Percentiles rank a stretch among this genome's conserved stretches.
These are phyloP conservation scores for Tolypocladium album DNA, from an alignment of 2,329 filamentous ascomycete species.

Conservation along the genomic window DNA sequence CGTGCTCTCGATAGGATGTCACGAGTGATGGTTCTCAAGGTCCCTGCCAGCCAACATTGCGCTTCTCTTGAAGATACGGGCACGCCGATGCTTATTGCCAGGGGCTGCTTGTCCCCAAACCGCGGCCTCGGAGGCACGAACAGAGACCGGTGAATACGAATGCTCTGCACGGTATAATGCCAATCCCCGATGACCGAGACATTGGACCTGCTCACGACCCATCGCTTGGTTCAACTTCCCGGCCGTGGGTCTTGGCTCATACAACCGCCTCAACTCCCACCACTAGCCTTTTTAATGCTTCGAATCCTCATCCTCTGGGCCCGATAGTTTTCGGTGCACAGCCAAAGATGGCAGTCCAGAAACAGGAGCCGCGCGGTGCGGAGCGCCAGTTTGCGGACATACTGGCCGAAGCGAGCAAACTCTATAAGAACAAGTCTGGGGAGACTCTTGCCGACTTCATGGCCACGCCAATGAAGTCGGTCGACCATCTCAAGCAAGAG, in stretches of 20 bases:
- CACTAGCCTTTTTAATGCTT: background rate
- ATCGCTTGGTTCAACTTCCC: background rate
- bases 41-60: background rate
- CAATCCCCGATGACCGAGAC: background rate
- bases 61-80: background rate
- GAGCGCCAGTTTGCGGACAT: conserved; percentile 16
- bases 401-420: conserved; percentile 21
- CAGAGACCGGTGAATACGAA: background rate
- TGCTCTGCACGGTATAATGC: background rate
- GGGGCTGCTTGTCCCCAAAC: background rate
- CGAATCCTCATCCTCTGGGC: background rate
- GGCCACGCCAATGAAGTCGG: conserved; percentile 18
- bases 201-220: background rate
- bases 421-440: conserved; percentile 18
- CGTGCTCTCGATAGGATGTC: background rate
- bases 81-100: background rate
- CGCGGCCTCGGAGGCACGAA: background rate
- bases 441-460: conserved; percentile 19
- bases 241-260: background rate
- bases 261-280: background rate
- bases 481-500: conserved; percentile 19
- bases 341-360: background rate
- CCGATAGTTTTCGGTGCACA: background rate
- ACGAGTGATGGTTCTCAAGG: background rate
- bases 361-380: background rate